Evolutionary conservation across 2,329 filamentous ascomycete genomes (phyloP), one percentile per base, ranked within the genome.

Genomic region (Aspergillus ochraceus): DNA sequence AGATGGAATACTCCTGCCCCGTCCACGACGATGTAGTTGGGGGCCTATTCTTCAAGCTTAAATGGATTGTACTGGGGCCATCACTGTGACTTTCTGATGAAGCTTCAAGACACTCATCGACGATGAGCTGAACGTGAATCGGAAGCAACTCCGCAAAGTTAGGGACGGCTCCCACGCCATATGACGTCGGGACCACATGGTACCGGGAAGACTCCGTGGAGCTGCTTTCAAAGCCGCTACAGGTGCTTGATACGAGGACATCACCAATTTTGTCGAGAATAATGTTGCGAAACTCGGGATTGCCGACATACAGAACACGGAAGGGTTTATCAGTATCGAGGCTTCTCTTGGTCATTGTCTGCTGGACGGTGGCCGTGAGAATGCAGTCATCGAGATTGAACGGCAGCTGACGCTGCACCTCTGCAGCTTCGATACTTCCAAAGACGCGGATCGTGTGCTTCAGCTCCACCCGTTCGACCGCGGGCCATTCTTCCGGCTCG

Each of bases 131-230:
- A 17, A 80, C 74, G 69, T 77, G 76, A 51, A 77, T 79, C 30
- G 77, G 79, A 26, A 82, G 76, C 26, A 82, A 76, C 53, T 82
- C 79, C 14, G 80, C 79, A 67, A 79, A 79, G 46, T 79, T 80
- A 6, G 79, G 76, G 36, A 77, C 69, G 29, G 76, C 71, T 22
- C 76, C 79, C 39, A 74, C 72, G 50, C 79, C 80, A 65, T 79
- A 81, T 0, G 79, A 79, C 10, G 79, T 78, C 11, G 80, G 80
- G 39, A 82, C 76, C 58, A 82, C 76, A 66, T 80, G 79, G 62
- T 79, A 82, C 49, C 77, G 74, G 39, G 79, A 79, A 17, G 78
- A 76, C 55, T 78, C 75, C 20, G 72, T 66, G 20, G 72, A 76
- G 63, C 72, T 74, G 39, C 66, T 69, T 55, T 70, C 71, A 10